Conservation (phyloP, 768 basidiomycete species). For the Asterophora parasitica region DNA sequence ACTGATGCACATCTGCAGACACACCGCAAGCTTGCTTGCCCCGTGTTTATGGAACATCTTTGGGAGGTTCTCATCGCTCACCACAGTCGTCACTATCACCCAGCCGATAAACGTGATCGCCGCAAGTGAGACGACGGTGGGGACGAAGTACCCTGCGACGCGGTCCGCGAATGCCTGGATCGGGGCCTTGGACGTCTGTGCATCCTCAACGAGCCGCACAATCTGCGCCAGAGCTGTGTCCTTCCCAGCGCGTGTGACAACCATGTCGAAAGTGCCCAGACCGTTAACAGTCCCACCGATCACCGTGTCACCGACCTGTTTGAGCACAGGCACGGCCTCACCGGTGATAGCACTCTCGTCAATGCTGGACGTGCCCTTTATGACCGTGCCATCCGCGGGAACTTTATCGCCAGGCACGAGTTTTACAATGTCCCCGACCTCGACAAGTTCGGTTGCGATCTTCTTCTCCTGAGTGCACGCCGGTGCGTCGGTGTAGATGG, state of each 20-base stretch:
- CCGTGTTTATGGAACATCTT: constrained; percentile 82
- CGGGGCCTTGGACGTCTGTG: constrained; percentile 96
- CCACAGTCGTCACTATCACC: constrained; percentile 65
- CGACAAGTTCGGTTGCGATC: constrained; percentile 90
- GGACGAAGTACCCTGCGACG: constrained; percentile 94
- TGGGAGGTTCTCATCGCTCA: constrained; percentile 61
- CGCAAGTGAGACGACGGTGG: constrained; percentile 80
- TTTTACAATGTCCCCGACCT: constrained; percentile 90
- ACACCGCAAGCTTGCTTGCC: constrained; percentile 81
- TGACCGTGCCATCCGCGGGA: constrained; percentile 90
- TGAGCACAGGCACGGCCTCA: constrained; percentile 84
- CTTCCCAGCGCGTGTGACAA: constrained; percentile 91
- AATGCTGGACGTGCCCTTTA: constrained; percentile 79
- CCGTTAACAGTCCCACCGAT: constrained; percentile 98
- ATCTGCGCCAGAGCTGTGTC: constrained; percentile 97
- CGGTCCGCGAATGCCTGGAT: constrained; percentile 96
- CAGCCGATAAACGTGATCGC: constrained; percentile 77
- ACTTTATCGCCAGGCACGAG: constrained; percentile 96
- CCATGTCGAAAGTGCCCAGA: constrained; percentile 94
- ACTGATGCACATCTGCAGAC: constrained; percentile 94
- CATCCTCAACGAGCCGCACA: constrained; percentile 94
- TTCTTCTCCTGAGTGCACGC: constrained; percentile 80
- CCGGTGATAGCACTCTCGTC: constrained; percentile 98
- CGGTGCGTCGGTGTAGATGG: constrained; percentile 86
- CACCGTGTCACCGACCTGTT: constrained; percentile 77